Base-by-base conservation (phyloP, 495 filamentous ascomycete genomes). In the Neurospora sp. region DNA sequence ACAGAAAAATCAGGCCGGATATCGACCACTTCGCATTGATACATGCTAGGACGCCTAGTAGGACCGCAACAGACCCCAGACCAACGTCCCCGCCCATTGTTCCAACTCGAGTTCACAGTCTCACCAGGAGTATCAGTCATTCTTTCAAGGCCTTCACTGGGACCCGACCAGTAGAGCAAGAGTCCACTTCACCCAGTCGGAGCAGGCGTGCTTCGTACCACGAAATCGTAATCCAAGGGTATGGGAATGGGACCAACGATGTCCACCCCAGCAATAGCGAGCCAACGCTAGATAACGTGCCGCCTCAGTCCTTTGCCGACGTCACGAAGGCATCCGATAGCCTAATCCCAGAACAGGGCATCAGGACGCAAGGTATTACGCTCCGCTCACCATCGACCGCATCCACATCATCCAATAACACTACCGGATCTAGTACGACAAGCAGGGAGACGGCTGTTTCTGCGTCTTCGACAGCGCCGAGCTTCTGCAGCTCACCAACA, bases 141-240 rank as follows among this genome's bases (percentile, higher is more conserved):
- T 78, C 83, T 5, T 69, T 83, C 7, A 70, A 74, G 40, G 74
- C 75, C 27, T 78, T 80, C 45, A 80, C 72, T 18, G 65, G 8
- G 74, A 76, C 71, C 53, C 77, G 40, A 71, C 27, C 22, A 42
- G 41, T 42, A n/a, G 31, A 35, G 22, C 68, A 44, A 45, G 77
- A 74, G 8, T 40, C 27, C 53, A 39, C 71, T 22, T 72, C 74
- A 27, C 53, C 59, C 8, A 27, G n/a, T 8, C 75, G 41, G 27
- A 70, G 59, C 72, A 73, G 68, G 39, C 72, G 71, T 20, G 70
- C 75, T 12, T 75, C 78, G 0, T 81, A 79, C 70, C 80, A 82
- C 68, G 82, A 85, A 71, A 83, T 83, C 39, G 73, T 83, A 0
- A 79, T 83, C 39, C 77, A 81, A 7, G 80, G 83, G 38, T 84